phyloP scores from a whole-genome alignment of 805 yeast species.

The Candida ulmi region DNA sequence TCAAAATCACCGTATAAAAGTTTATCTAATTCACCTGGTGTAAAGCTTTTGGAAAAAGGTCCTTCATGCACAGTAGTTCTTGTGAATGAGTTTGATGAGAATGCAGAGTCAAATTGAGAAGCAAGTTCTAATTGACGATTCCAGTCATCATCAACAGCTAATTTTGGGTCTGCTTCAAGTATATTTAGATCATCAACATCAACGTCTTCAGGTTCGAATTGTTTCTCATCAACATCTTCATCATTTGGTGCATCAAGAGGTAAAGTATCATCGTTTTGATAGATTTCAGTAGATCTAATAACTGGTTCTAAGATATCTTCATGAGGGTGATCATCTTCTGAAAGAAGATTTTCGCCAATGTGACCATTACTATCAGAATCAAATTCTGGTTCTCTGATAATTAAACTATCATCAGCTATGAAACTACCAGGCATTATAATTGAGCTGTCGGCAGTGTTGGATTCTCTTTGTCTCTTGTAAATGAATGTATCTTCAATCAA shows the following conservation, averaged over 20 bases:
- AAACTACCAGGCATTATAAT: conserved; percentile 24
- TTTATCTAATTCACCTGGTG: conserved; percentile 38
- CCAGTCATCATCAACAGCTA: conserved; percentile 59
- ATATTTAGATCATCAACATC: conserved; percentile 40
- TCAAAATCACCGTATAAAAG: conserved; percentile 44
- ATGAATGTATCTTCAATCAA: conserved; percentile 24
- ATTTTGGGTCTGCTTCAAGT: conserved; percentile 36
- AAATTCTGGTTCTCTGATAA: conserved; percentile 2
- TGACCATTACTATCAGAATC: conserved; percentile 5
- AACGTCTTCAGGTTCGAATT: conserved; percentile 61
- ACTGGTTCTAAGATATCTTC: conserved; percentile 3
- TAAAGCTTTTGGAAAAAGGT: conserved; percentile 17
- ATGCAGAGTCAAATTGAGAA: conserved; percentile 20
- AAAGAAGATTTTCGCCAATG: conserved; percentile 4
- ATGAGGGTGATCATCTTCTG: conserved; percentile 5
- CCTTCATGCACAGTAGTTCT: conserved; percentile 18
- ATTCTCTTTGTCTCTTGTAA: conserved; percentile 26
- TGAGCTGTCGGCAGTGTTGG: conserved; percentile 15
- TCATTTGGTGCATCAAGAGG: conserved; percentile 8
- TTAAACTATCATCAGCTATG: conserved; percentile 9
- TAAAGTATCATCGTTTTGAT: conserved; percentile 16
- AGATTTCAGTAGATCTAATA: too few species aligned
- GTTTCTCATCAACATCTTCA: conserved; percentile 48
- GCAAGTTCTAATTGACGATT: conserved; percentile 54
- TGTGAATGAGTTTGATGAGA: conserved; percentile 13